These are phyloP conservation scores for Fusarium protoensiforme DNA, from an alignment of 2,329 filamentous ascomycete species.

Conservation along the genomic window DNA sequence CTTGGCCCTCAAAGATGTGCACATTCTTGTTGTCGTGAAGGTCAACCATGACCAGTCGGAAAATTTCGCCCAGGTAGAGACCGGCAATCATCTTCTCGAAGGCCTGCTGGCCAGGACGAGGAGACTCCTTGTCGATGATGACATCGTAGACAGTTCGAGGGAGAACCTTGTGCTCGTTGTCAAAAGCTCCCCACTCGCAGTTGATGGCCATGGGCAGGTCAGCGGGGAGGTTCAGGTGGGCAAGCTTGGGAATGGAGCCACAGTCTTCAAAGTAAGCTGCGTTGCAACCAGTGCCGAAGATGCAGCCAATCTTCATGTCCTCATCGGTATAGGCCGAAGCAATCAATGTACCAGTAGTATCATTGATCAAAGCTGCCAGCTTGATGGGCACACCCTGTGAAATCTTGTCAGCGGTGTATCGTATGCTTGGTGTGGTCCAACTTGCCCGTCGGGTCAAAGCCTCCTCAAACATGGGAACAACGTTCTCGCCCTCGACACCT, in stretches of 20 bases:
- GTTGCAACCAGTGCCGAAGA: constrained; percentile 98
- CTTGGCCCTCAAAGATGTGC: constrained; percentile 85
- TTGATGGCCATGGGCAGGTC: constrained; percentile 94
- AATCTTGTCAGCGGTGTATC: constrained; percentile 16
- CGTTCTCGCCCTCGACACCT: constrained; percentile 89
- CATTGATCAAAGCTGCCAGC: constrained; percentile 93
- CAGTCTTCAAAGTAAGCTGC: constrained; percentile 97
- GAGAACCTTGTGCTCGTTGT: constrained; percentile 90
- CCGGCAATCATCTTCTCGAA: constrained; percentile 99
- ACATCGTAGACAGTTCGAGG: constrained; percentile 88
- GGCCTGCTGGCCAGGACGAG: constrained; percentile 90
- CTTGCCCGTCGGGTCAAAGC: constrained; percentile 71
- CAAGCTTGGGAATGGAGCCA: constrained; percentile 92
- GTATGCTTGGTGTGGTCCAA: not conserved
- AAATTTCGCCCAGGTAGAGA: constrained; percentile 93
- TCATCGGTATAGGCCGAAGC: constrained; percentile 97
- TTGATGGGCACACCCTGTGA: constrained; percentile 86
- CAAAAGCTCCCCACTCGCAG: constrained; percentile 97
- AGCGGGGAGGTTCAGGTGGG: constrained; percentile 86
- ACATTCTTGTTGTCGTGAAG: constrained; percentile 81
- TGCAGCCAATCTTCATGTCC: constrained; percentile 94
- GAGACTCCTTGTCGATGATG: constrained; percentile 89
- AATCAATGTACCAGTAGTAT: constrained; percentile 96
- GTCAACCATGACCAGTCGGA: constrained; percentile 87
- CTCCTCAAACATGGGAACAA: constrained; percentile 87